These are phyloP conservation scores for Lantana camara DNA, from an alignment of 257 asterid genomes.

Conservation along the genomic window DNA sequence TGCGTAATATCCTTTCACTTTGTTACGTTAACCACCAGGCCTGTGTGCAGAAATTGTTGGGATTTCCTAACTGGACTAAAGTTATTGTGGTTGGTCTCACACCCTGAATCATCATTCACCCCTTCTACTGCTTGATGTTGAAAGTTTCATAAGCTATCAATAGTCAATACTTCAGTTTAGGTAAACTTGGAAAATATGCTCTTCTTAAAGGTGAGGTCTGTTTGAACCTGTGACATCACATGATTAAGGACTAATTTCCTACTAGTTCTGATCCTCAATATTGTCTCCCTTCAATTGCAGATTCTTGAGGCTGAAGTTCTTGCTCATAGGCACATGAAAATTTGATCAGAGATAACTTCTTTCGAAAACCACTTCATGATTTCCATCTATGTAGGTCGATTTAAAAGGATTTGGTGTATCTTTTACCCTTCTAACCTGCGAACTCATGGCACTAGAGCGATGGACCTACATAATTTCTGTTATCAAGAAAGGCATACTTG, in stretches of 20 bases:
- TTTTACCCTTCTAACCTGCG: slow-evolving; percentile 24
- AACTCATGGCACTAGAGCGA: slow-evolving; percentile 14
- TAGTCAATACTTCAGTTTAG: slow-evolving; percentile 7
- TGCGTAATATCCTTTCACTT: slow-evolving; percentile 16
- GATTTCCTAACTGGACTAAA: slow-evolving; percentile 10
- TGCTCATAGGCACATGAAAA: slow-evolving; percentile 42
- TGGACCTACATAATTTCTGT: background rate
- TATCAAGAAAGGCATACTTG: slow-evolving; percentile 20
- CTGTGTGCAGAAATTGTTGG: slow-evolving; percentile 30
- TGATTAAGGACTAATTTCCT: slow-evolving; percentile 31
- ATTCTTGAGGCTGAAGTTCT: slow-evolving; percentile 44
- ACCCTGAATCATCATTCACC: slow-evolving; percentile 10
- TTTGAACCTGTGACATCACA: slow-evolving; percentile 30
- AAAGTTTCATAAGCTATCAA: slow-evolving; percentile 18
- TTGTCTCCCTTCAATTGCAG: slow-evolving; percentile 47
- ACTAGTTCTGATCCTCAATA: slow-evolving; percentile 43
- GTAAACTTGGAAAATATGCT: slow-evolving; percentile 14
- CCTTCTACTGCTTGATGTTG: slow-evolving; percentile 17
- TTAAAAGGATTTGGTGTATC: slow-evolving; percentile 35
- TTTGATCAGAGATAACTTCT: slow-evolving; percentile 41
- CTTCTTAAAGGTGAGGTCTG: slow-evolving; percentile 43
- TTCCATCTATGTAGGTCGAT: slow-evolving; percentile 47
- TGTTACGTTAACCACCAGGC: slow-evolving; percentile 24
- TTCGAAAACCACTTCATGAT: slow-evolving; percentile 34
- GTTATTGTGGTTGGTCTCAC: slow-evolving; percentile 13